These are phyloP conservation scores for Tricholoma sp. DNA, from an alignment of 768 basidiomycete genomes.

Conservation along the genomic window DNA sequence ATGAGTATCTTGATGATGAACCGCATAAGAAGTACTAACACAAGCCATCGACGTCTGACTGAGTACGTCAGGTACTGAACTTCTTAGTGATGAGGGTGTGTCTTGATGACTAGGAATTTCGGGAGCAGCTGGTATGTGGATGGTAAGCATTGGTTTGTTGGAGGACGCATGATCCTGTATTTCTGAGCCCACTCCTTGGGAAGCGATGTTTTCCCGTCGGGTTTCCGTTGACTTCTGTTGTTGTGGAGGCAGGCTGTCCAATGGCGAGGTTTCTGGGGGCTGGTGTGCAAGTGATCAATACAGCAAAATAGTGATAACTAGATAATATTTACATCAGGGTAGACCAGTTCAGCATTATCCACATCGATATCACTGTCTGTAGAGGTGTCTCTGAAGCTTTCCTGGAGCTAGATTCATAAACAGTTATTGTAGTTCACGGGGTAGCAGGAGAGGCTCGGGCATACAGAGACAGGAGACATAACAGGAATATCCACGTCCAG, in stretches of 20 bases:
- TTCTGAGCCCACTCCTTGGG: neutral
- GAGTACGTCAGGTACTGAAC: neutral
- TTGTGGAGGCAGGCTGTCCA: neutral
- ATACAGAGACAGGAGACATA: neutral
- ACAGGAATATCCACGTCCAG: neutral
- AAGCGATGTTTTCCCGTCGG: neutral
- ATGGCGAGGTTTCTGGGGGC: neutral
- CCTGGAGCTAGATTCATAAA: neutral
- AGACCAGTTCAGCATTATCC: constrained; percentile 7
- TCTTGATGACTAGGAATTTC: neutral
- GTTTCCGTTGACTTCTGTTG: neutral
- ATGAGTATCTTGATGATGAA: neutral
- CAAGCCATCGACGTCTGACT: neutral
- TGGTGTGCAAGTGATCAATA: neutral
- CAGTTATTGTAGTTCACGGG: neutral
- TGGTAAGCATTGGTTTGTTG: neutral
- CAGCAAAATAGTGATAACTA: neutral
- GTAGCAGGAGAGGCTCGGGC: neutral
- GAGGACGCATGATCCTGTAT: neutral
- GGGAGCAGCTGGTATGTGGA: neutral
- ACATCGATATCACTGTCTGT: constrained; percentile 2
- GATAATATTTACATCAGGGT: constrained; percentile 11
- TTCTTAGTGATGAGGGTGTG: neutral
- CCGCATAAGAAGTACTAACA: neutral
- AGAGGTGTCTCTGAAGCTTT: neutral